A percentile compares a stretch with the other conserved stretches of the same genome.
These are phyloP conservation scores for Lycium barbarum DNA, from an alignment of 257 asterid species.

Conservation along the genomic window DNA sequence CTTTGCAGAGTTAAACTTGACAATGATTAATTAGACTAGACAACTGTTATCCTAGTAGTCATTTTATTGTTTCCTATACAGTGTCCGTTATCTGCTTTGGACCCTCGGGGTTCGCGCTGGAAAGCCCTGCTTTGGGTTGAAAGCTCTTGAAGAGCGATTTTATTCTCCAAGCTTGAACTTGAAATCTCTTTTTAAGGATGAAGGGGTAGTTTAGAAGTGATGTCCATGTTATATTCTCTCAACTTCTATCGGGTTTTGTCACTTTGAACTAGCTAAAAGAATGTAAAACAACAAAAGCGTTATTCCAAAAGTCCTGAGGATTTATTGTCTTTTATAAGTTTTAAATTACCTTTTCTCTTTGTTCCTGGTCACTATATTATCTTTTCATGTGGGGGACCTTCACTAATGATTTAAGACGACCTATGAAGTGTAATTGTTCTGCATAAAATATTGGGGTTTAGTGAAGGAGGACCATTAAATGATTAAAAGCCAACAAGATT, in stretches of 20 bases:
- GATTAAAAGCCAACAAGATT: conserved; percentile 6
- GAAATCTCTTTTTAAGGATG: not conserved
- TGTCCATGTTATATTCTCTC: not conserved
- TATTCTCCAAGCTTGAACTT: not conserved
- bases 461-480: not conserved
- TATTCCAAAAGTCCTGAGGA: not conserved
- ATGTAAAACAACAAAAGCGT: not conserved
- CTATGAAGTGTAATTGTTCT: conserved; percentile 2
- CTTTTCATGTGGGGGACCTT: conserved; percentile 1
- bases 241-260: not conserved
- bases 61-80: not conserved
- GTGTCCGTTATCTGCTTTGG: not conserved
- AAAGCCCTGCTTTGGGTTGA: not conserved
- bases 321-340: not conserved
- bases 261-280: no score
- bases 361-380: not conserved
- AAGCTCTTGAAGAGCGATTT: no score
- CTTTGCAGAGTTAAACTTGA: not conserved
- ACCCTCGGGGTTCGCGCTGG: not conserved
- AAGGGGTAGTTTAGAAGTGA: no score
- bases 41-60: not conserved
- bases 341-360: not conserved
- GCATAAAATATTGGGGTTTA: not conserved
- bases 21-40: not conserved
- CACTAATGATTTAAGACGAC: not conserved